phyloP scores from a whole-genome alignment of 352 stramenopile species.

The Phytophthora brassicae region DNA sequence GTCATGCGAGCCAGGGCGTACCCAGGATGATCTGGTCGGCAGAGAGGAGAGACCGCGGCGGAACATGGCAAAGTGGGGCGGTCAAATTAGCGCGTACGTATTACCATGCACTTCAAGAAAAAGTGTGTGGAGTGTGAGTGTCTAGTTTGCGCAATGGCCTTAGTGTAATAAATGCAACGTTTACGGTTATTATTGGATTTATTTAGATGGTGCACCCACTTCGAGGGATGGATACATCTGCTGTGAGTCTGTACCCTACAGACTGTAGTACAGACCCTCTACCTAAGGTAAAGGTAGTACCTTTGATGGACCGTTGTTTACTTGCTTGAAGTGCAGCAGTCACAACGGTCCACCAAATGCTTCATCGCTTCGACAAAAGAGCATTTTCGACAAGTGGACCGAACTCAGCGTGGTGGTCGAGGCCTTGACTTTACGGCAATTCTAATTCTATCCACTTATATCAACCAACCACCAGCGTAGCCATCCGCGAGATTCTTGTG shows the following conservation, averaged over 20 bases:
- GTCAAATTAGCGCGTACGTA: background rate
- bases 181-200: too few relatives aligned
- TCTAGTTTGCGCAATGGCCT: too few relatives aligned
- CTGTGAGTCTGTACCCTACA: too few relatives aligned
- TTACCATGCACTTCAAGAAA: background rate
- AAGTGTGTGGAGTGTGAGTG: too few relatives aligned
- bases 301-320: background rate
- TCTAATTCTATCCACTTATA: too few relatives aligned
- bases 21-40: slow-evolving; percentile 44
- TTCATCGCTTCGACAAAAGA: background rate
- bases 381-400: background rate
- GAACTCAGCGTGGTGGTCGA: background rate
- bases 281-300: too few relatives aligned
- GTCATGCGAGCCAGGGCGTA: slow-evolving; percentile 68
- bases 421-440: too few relatives aligned
- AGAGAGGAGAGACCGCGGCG: slow-evolving; percentile 38
- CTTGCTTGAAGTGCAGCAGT: too few relatives aligned
- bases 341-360: slow-evolving; percentile 7
- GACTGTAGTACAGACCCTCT: too few relatives aligned
- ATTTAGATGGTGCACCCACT: too few relatives aligned
- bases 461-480: background rate
- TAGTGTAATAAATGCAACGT: too few relatives aligned
- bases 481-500: background rate
- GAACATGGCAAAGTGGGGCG: slow-evolving; percentile 36
- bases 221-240: too few relatives aligned